Evolutionary conservation across 164 flowering plant genomes (phyloP).

Genomic region (Amborella trichopoda): DNA sequence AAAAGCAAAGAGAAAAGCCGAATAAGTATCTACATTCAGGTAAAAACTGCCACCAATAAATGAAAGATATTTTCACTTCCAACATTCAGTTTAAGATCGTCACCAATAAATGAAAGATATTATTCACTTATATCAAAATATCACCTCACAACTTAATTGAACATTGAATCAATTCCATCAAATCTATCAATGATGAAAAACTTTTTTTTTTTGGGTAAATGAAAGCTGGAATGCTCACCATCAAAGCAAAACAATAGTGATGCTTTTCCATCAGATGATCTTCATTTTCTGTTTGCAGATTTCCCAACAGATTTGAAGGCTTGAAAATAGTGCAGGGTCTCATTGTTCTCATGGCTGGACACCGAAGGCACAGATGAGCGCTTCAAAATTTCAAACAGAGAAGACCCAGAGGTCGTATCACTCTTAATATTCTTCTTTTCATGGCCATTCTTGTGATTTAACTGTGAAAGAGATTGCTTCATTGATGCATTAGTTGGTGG

Average conservation of each 20-base stretch:
- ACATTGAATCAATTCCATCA: too few relatives aligned
- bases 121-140: too few relatives aligned
- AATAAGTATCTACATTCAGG: too few relatives aligned
- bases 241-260: slow-evolving; percentile 17
- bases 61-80: too few relatives aligned
- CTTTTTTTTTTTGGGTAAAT: background rate
- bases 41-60: too few relatives aligned
- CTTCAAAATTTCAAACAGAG: slow-evolving; percentile 56
- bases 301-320: slow-evolving; percentile 39
- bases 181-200: background rate
- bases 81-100: too few relatives aligned
- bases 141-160: too few relatives aligned
- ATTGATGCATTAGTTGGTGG: slow-evolving; percentile 25
- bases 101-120: too few relatives aligned
- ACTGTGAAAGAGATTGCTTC: slow-evolving; percentile 39
- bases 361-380: slow-evolving; percentile 32
- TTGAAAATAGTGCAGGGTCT: slow-evolving; percentile 21
- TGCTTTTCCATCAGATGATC: slow-evolving; percentile 23
- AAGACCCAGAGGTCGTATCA: slow-evolving; percentile 22
- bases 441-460: slow-evolving; percentile 27
- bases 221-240: background rate
- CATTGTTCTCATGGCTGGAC: background rate
- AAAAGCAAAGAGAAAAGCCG: too few relatives aligned
- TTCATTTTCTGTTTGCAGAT: slow-evolving; percentile 47
- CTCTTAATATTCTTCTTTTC: slow-evolving; percentile 9